Conservation (phyloP, 2,329 filamentous ascomycete species). For the Cryphonectria parasitica region DNA sequence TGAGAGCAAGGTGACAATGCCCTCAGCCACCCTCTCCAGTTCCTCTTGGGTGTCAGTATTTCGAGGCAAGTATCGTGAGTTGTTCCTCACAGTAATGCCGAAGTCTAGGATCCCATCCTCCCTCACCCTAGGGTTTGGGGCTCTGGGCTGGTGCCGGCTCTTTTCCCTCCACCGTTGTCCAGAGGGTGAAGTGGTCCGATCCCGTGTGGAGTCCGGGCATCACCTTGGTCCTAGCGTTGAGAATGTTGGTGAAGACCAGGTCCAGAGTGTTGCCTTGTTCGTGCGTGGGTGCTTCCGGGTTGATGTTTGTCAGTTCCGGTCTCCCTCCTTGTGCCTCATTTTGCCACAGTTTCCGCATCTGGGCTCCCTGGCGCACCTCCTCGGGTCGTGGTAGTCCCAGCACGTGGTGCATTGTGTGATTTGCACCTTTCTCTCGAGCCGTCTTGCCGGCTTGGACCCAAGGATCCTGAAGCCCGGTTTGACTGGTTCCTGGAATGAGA, state of each 20-base stretch:
- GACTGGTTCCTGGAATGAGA: neutral
- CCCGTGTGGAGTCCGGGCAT: neutral
- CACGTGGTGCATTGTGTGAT: neutral
- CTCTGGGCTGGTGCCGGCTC: accelerated
- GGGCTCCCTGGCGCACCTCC: neutral
- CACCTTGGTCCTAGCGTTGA: neutral
- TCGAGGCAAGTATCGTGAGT: neutral
- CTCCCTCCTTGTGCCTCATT: neutral
- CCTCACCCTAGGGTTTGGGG: neutral
- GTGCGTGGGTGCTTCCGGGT: neutral
- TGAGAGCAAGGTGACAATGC: neutral
- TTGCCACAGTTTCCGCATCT: neutral
- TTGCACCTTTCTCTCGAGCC: neutral
- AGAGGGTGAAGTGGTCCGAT: neutral
- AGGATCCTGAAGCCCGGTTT: neutral
- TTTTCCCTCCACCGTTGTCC: neutral
- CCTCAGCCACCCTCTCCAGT: neutral
- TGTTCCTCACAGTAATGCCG: neutral
- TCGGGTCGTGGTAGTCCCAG: neutral
- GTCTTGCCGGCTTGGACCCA: neutral
- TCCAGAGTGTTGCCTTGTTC: neutral
- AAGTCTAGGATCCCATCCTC: neutral
- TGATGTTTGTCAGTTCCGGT: neutral
- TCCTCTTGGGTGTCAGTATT: neutral
- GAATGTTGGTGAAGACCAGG: neutral